Conservation (phyloP, 2,329 filamentous ascomycete genomes). For the Aureobasidium sp. region DNA sequence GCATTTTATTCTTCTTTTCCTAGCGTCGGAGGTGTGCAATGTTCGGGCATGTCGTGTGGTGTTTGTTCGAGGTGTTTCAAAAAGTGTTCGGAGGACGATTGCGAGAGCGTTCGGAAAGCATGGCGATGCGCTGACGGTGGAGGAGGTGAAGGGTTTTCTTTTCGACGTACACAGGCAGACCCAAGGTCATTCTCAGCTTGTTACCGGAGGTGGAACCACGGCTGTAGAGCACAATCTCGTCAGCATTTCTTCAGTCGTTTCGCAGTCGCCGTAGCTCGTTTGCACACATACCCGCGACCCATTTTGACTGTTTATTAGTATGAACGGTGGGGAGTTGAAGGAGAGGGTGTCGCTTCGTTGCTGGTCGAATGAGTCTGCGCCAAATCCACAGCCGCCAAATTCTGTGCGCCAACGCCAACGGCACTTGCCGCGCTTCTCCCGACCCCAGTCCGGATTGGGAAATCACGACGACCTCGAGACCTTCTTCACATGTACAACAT, state of each 20-base stretch:
- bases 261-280: constrained; percentile 15
- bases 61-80: neutral
- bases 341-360: constrained; percentile 16
- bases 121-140: constrained; percentile 4
- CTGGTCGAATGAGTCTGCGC: constrained; percentile 10
- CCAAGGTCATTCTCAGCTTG: constrained; percentile 99
- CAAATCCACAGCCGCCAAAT: neutral
- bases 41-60: neutral
- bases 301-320: constrained; percentile 27
- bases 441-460: neutral
- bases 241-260: constrained; percentile 8
- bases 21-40: neutral
- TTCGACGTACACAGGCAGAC: constrained; percentile 92
- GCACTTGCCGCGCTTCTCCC: neutral
- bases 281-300: constrained; percentile 32
- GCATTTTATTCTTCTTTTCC: neutral
- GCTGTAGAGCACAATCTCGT: constrained; percentile 30
- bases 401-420: constrained; percentile 4
- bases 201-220: constrained; percentile 90
- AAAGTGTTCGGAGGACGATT: neutral
- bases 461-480: neutral
- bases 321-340: constrained; percentile 13
- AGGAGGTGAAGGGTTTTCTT: neutral
- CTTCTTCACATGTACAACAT: neutral
- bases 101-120: neutral